These are phyloP conservation scores for Achaetomium macrosporum DNA, from an alignment of 2,329 filamentous ascomycete species.

Conservation along the genomic window DNA sequence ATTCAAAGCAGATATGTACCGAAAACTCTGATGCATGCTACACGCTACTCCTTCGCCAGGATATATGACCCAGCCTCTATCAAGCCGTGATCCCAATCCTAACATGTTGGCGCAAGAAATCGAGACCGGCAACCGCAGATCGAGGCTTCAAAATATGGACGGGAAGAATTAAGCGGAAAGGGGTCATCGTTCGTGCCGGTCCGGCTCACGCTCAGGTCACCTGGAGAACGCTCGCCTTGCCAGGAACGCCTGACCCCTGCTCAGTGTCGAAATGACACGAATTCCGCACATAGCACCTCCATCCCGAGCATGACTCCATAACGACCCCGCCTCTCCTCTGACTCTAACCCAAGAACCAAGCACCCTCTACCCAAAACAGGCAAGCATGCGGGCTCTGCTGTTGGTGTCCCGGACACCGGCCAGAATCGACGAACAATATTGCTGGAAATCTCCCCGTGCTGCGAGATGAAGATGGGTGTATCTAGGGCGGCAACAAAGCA, in stretches of 20 bases:
- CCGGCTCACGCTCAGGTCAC: neutral
- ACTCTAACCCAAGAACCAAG: neutral
- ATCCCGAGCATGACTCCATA: too few relatives aligned
- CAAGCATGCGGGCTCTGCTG: neutral
- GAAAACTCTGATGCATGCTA: neutral
- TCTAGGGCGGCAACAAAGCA: neutral
- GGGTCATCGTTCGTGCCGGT: neutral
- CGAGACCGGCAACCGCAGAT: neutral
- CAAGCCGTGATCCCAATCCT: constrained; percentile 1
- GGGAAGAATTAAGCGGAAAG: neutral
- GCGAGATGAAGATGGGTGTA: neutral
- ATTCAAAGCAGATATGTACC: constrained; percentile 11
- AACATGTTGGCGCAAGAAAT: neutral
- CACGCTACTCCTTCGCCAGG: neutral
- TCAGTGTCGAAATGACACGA: too few relatives aligned
- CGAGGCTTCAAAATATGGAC: neutral
- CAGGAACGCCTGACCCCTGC: too few relatives aligned
- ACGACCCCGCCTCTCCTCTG: too few relatives aligned
- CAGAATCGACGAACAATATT: neutral
- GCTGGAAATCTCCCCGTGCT: neutral
- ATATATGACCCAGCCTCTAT: constrained; percentile 1
- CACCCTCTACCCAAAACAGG: neutral
- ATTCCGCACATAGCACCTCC: too few relatives aligned
- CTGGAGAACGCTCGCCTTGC: too few relatives aligned
- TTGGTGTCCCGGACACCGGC: constrained; percentile 17